A percentile compares a stretch with the other conserved stretches of the same genome.
phyloP scores from a whole-genome alignment of 2,329 filamentous ascomycete species.

The Penicillium sp. region DNA sequence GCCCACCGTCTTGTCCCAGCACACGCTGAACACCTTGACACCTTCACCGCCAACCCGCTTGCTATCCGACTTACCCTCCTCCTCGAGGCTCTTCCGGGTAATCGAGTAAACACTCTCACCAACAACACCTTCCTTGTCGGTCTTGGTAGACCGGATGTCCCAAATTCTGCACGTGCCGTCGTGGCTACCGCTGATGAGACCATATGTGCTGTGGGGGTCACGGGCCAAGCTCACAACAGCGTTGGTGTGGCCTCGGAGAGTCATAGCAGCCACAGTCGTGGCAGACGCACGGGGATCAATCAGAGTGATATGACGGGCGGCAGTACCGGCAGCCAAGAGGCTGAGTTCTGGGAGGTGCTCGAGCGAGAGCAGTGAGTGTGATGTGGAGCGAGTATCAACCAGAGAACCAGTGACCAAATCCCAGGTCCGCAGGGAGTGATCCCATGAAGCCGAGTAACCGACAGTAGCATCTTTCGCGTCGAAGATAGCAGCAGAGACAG shows the following conservation, averaged over 20 bases:
- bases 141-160: conserved; percentile 74
- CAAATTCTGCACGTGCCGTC: conserved; percentile 92
- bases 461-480: conserved; percentile 81
- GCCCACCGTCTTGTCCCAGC: conserved; percentile 81
- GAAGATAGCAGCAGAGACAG: conserved; percentile 79
- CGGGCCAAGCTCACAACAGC: conserved; percentile 58
- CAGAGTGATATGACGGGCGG: conserved; percentile 84
- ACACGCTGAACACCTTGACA: conserved; percentile 83
- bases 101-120: conserved; percentile 76
- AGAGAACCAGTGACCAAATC: conserved; percentile 77
- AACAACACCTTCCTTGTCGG: conserved; percentile 56
- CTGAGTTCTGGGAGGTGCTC: conserved; percentile 66
- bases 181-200: conserved; percentile 84
- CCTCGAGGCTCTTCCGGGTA: conserved; percentile 67
- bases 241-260: conserved; percentile 85
- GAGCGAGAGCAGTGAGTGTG: conserved; percentile 78
- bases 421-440: conserved; percentile 86
- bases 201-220: conserved; percentile 68
- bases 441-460: conserved; percentile 85
- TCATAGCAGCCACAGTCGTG: conserved; percentile 76
- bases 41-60: conserved; percentile 72
- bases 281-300: conserved; percentile 82
- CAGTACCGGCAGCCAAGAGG: conserved; percentile 71
- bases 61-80: conserved; percentile 57
- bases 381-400: conserved; percentile 78